Percentiles rank a stretch among this genome's conserved stretches.
Evolutionary conservation across 306 rosid genomes (phyloP).

Genomic region (Acacia confusa): DNA sequence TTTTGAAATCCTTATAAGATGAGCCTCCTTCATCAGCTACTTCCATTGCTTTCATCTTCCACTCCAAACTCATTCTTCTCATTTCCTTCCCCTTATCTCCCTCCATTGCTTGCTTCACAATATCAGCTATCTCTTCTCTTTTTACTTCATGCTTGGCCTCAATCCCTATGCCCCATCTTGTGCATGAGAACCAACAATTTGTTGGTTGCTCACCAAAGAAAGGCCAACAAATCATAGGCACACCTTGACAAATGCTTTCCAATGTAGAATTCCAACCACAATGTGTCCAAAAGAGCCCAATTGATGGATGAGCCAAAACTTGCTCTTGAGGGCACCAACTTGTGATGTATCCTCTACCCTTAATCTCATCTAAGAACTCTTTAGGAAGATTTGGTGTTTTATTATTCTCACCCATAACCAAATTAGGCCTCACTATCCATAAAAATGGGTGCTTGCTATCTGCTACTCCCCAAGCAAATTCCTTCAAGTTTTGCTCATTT

Average conservation of each 20-base stretch:
- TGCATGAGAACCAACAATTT: conserved; percentile 40
- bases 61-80: not conserved
- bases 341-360: conserved; percentile 35
- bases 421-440: conserved; percentile 46
- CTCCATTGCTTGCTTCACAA: not conserved
- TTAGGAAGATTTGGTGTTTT: conserved; percentile 10
- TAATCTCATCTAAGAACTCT: conserved; percentile 35
- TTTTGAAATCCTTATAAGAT: not conserved
- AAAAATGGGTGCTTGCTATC: conserved; percentile 40
- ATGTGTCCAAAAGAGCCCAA: conserved; percentile 46
- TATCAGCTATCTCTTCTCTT: not conserved
- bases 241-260: conserved; percentile 39
- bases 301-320: conserved; percentile 46
- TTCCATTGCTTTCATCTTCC: not conserved
- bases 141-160: not conserved
- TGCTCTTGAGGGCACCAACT: conserved; percentile 47
- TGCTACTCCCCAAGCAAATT: conserved; percentile 56
- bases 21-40: not conserved
- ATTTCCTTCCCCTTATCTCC: not conserved
- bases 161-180: conserved; percentile 28
- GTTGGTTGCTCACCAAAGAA: conserved; percentile 47
- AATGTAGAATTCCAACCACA: conserved; percentile 51
- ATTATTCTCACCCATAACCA: conserved; percentile 14
- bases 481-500: conserved; percentile 34
- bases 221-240: conserved; percentile 56